Conservation (phyloP, 768 basidiomycete species). For the Nevesoporus exiguus region DNA sequence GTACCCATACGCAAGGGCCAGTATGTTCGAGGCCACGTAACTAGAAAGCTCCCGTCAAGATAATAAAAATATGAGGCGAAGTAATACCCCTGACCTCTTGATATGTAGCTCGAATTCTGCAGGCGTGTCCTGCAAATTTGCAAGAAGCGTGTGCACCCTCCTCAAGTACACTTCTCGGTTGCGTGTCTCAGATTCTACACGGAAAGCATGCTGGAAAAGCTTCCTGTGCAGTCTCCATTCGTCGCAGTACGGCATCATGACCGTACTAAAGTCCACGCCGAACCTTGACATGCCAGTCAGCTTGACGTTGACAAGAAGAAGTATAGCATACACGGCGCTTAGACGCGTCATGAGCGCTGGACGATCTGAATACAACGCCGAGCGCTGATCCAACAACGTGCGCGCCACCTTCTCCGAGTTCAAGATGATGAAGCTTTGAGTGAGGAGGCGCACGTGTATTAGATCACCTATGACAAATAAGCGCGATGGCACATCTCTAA, state of each 20-base stretch:
- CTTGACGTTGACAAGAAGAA: background rate
- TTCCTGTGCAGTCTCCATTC: slow-evolving; percentile 32
- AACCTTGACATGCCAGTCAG: slow-evolving; percentile 16
- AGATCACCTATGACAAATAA: slow-evolving; percentile 18
- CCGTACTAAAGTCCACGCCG: slow-evolving; percentile 27
- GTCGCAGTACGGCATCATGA: slow-evolving; percentile 28
- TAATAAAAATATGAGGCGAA: background rate
- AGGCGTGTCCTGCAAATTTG: slow-evolving; percentile 20
- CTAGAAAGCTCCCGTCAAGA: slow-evolving; percentile 1
- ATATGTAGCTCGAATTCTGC: slow-evolving; percentile 24
- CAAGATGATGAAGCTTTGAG: slow-evolving; percentile 24
- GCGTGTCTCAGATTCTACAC: slow-evolving; percentile 17
- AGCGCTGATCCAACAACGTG: slow-evolving; percentile 27
- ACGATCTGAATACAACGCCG: slow-evolving; percentile 27
- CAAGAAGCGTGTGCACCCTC: slow-evolving; percentile 20
- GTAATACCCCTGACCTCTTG: slow-evolving; percentile 12
- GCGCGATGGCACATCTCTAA: background rate
- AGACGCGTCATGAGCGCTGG: slow-evolving; percentile 15
- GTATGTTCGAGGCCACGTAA: slow-evolving; percentile 25
- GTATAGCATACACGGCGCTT: slow-evolving; percentile 8
- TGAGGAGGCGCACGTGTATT: slow-evolving; percentile 20
- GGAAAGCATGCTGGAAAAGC: slow-evolving; percentile 28
- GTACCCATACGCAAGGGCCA: slow-evolving; percentile 27
- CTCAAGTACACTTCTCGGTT: slow-evolving; percentile 21
- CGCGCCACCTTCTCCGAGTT: slow-evolving; percentile 30